Conservation (phyloP, 768 basidiomycete genomes). For the Suillus cothurnatus region DNA sequence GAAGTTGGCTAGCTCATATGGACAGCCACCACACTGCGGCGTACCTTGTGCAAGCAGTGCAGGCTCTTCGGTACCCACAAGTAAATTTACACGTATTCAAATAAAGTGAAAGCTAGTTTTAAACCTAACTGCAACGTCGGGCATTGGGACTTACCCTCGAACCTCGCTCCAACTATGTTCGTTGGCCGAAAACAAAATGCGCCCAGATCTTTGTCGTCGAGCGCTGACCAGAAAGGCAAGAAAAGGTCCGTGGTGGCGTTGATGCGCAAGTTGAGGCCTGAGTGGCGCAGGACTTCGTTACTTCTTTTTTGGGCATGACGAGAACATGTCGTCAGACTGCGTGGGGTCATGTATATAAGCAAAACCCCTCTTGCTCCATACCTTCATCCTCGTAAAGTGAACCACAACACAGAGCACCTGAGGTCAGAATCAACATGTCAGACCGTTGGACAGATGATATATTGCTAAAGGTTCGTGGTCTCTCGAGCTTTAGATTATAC, state of each 20-base stretch:
- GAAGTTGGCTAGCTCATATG: background rate
- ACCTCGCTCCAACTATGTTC: background rate
- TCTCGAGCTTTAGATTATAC: background rate
- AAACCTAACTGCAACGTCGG: background rate
- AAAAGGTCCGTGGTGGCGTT: background rate
- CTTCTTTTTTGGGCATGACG: slow-evolving; percentile 11
- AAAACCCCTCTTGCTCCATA: slow-evolving; percentile 23
- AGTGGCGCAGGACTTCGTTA: background rate
- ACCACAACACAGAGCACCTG: background rate
- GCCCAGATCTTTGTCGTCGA: no score
- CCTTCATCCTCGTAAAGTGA: slow-evolving; percentile 13
- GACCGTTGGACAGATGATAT: slow-evolving; percentile 79
- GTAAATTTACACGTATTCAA: background rate
- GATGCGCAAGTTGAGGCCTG: background rate
- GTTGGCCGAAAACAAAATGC: background rate
- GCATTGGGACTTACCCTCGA: background rate
- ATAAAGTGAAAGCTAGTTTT: background rate
- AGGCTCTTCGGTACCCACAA: background rate
- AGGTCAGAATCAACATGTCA: slow-evolving; percentile 45
- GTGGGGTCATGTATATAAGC: slow-evolving; percentile 26
- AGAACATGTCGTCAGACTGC: slow-evolving; percentile 25
- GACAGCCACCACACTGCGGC: background rate
- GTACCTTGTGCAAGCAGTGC: background rate
- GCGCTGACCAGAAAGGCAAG: background rate
- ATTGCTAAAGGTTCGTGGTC: slow-evolving; percentile 64